Evolutionary conservation across 768 basidiomycete genomes (phyloP), one percentile per base, ranked within the genome.

Genomic region (Gymnopilus junonius): DNA sequence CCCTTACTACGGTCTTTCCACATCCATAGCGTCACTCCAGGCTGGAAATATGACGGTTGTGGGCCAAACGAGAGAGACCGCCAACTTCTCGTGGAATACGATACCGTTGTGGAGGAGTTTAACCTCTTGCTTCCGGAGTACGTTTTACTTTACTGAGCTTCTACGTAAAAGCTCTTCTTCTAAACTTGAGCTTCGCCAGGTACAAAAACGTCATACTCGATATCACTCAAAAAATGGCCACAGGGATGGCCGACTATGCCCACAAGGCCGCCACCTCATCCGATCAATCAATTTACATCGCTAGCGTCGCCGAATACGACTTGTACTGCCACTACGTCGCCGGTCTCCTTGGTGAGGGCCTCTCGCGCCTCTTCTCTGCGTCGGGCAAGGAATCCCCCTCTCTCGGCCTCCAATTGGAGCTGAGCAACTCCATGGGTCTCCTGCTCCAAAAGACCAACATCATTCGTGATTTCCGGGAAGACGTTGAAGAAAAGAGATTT

Each of bases 261-360:
- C 93, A 93, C 76, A 88, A 89, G 66, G 89, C 93, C 5, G 89
- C 90, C 5, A 79, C 89, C 5, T 87, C 87, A 3, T 51, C 29
- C 15, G 27, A 29, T 0, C 88, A 88, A 55, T 79, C 85, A 45
- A 83, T 88, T 65, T 90, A 90, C 70, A 83, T 97, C 58, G 84
- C 87, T 46, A 87, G 90, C 6, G 77, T 95, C 57, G 81, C 87
- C 37, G 95, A 97, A 67, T 99, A 95, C 79, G 94, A 98, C 74
- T 85, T 99, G 14, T 99, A 99, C 77, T 99, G 97, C 74, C 97
- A 99, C 76, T 98, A 95, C 73, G 97, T 99, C 68, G 97, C 97
- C 0, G 97, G 97, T 2, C 90, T 99, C 60, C 97, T 99, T 62
- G 97, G 97, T 35, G 96, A 99, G 75, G 96, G 96, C 48, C 86